phyloP scores from a whole-genome alignment of 805 yeast species.

The Komagataella mondaviorum region DNA sequence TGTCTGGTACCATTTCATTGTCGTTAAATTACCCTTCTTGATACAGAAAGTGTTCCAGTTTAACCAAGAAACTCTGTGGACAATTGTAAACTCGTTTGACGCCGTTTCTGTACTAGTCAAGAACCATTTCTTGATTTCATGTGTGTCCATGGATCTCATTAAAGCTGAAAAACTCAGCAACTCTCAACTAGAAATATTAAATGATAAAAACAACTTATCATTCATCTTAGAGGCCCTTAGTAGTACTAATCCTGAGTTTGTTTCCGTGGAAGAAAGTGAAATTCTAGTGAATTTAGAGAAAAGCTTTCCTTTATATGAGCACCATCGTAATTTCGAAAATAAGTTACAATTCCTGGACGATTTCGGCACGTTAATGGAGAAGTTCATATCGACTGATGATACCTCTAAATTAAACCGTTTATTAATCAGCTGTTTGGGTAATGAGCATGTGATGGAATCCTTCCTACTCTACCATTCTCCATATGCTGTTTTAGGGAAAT shows the following conservation, averaged over 20 bases:
- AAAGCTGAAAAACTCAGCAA: background rate
- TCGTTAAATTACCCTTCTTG: slow-evolving; percentile 13
- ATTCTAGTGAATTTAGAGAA: background rate
- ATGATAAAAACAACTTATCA: background rate
- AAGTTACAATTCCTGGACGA: background rate
- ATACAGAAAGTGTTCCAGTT: slow-evolving; percentile 12
- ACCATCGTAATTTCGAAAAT: background rate
- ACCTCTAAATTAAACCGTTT: slow-evolving; percentile 2
- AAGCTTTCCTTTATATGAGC: background rate
- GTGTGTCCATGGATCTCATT: background rate
- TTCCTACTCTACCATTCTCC: background rate
- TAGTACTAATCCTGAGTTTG: background rate
- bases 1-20: slow-evolving; percentile 14
- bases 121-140: background rate
- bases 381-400: slow-evolving; percentile 1
- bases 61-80: slow-evolving; percentile 15
- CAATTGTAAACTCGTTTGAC: slow-evolving; percentile 11
- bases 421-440: background rate
- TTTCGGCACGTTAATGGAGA: background rate
- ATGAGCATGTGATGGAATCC: background rate
- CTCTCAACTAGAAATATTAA: background rate
- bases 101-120: background rate
- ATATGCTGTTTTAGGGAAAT: background rate
- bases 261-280: background rate
- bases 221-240: background rate